Evolutionary conservation across 768 basidiomycete species (phyloP).

Genomic region (Tulasnella sp.): DNA sequence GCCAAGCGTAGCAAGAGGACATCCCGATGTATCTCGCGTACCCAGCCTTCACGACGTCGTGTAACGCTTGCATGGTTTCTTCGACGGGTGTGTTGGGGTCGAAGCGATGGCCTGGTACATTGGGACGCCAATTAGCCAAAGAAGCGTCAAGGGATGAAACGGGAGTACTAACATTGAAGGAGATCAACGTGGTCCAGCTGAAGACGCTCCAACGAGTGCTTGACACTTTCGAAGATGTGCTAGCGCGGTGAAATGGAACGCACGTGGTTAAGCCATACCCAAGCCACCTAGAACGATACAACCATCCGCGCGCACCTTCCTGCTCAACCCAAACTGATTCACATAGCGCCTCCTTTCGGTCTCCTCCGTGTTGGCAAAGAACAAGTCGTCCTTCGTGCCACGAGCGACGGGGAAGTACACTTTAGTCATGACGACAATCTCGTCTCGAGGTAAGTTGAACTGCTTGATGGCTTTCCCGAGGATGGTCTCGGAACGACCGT

Average conservation of each 20-base stretch:
- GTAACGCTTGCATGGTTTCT: conserved; percentile 7
- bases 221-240: conserved; percentile 39
- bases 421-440: conserved; percentile 72
- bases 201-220: conserved; percentile 31
- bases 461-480: conserved; percentile 63
- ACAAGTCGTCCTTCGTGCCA: neutral
- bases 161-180: conserved; percentile 27
- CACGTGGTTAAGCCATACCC: neutral
- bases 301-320: neutral
- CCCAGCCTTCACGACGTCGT: conserved; percentile 40
- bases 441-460: conserved; percentile 31
- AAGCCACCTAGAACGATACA: neutral
- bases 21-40: conserved; percentile 34
- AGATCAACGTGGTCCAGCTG: conserved; percentile 37
- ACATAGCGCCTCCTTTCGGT: conserved; percentile 3
- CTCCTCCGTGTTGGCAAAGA: neutral
- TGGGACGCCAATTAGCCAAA: neutral
- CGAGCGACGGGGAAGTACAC: conserved; percentile 21
- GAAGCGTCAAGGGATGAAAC: conserved; percentile 10
- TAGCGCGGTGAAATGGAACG: too few species aligned
- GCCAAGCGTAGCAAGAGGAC: conserved; percentile 11
- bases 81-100: conserved; percentile 38
- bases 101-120: conserved; percentile 24
- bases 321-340: conserved; percentile 6
- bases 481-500: conserved; percentile 41